These are phyloP conservation scores for Penicillium sp. DNA, from an alignment of 2,329 filamentous ascomycete genomes.

Conservation along the genomic window DNA sequence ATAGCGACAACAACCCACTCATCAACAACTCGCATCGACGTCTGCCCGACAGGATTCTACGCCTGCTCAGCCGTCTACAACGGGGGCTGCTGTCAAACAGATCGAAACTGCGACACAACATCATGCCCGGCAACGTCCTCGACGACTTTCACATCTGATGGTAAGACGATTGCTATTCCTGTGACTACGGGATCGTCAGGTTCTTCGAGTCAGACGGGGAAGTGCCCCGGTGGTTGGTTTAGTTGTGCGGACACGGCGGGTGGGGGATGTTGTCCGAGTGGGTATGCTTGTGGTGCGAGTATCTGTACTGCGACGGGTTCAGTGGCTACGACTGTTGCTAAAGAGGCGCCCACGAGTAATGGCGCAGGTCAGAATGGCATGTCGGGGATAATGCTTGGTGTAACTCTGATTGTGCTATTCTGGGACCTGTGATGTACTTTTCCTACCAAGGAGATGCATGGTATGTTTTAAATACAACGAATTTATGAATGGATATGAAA, in stretches of 20 bases:
- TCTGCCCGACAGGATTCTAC: conserved; percentile 90
- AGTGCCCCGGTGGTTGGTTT: conserved; percentile 80
- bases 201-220: conserved; percentile 41
- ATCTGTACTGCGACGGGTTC: conserved; percentile 62
- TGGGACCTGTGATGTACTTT: neutral
- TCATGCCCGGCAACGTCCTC: conserved; percentile 73
- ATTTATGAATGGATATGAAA: neutral
- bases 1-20: conserved; percentile 40
- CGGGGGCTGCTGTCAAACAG: conserved; percentile 86
- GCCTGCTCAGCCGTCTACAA: conserved; percentile 79
- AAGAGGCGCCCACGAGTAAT: conserved; percentile 35
- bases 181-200: conserved; percentile 44
- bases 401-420: neutral
- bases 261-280: conserved; percentile 81
- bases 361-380: neutral
- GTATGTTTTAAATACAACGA: neutral
- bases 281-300: conserved; percentile 74
- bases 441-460: neutral
- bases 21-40: conserved; percentile 35
- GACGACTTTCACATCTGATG: conserved; percentile 66
- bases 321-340: conserved; percentile 57
- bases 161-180: conserved; percentile 71
- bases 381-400: neutral
- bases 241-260: conserved; percentile 67
- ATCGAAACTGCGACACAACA: conserved; percentile 78